These are phyloP conservation scores for Rhizopogon roseolus DNA, from an alignment of 768 basidiomycete species.

Conservation along the genomic window DNA sequence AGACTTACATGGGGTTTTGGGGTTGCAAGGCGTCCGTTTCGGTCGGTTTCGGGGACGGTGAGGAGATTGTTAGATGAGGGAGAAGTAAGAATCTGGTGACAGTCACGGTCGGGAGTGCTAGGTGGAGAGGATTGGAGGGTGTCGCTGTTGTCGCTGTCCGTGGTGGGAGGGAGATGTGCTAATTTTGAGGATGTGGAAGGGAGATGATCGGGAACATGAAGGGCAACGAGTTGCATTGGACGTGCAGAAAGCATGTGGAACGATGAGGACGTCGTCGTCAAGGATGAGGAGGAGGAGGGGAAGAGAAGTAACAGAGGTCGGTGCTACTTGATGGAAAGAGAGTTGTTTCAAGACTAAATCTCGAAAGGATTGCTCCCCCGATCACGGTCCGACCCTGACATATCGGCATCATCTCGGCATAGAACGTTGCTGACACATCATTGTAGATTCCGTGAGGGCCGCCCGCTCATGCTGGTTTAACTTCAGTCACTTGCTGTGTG, in stretches of 20 bases:
- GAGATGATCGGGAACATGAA: neutral
- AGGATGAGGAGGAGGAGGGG: neutral
- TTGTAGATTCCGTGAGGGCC: neutral
- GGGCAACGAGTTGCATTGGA: conserved; percentile 29
- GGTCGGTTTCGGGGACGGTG: conserved; percentile 2
- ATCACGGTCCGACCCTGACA: conserved; percentile 8
- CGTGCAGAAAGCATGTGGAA: conserved; percentile 32
- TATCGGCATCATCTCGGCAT: neutral
- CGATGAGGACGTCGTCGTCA: neutral
- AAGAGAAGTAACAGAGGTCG: neutral
- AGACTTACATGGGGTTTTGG: neutral
- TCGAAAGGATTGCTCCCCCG: too few relatives aligned
- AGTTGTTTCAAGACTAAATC: neutral
- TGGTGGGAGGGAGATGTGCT: neutral
- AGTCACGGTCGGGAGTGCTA: neutral
- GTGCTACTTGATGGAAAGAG: neutral
- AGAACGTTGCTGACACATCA: neutral
- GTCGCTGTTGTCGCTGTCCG: neutral
- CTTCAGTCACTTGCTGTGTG: too few relatives aligned
- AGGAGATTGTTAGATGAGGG: neutral
- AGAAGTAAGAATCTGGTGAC: neutral
- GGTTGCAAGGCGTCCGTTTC: conserved; percentile 5
- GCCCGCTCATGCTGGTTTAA: too few relatives aligned
- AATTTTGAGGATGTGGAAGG: neutral
- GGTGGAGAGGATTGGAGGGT: neutral